phyloP scores from a whole-genome alignment of 2,329 filamentous ascomycete species.

The Orbilia brochopaga region DNA sequence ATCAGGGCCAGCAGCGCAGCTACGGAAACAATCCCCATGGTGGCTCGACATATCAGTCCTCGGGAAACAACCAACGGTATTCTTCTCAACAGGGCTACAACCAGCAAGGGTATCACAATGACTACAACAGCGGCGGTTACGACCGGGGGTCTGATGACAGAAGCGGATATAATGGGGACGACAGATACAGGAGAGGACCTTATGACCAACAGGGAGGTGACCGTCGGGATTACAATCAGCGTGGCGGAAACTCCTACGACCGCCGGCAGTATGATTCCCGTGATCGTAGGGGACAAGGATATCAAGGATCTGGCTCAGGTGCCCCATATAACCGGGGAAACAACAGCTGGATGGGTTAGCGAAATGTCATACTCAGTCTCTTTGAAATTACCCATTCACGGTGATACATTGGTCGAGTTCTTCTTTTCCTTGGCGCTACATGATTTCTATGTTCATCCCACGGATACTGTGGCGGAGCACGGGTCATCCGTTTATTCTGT shows the following conservation, averaged over 20 bases:
- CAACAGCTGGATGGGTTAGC: slow-evolving; percentile 39
- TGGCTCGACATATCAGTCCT: slow-evolving; percentile 32
- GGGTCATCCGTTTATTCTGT: too few relatives aligned
- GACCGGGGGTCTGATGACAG: slow-evolving; percentile 52
- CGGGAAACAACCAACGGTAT: slow-evolving; percentile 44
- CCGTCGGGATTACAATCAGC: slow-evolving; percentile 35
- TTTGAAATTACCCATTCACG: neutral
- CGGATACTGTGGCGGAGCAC: too few relatives aligned
- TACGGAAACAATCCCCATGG: slow-evolving; percentile 19
- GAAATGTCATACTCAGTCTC: neutral
- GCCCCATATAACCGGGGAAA: slow-evolving; percentile 24
- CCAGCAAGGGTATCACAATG: slow-evolving; percentile 21
- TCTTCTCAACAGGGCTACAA: slow-evolving; percentile 18
- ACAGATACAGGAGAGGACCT: slow-evolving; percentile 53
- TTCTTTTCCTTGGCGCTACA: neutral
- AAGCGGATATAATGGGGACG: slow-evolving; percentile 53
- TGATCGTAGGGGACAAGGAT: slow-evolving; percentile 25
- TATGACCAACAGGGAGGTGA: slow-evolving; percentile 52
- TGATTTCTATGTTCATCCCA: neutral
- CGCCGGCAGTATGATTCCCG: slow-evolving; percentile 27
- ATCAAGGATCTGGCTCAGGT: slow-evolving; percentile 26
- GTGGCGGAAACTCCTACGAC: slow-evolving; percentile 16
- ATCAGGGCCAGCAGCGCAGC: slow-evolving; percentile 28
- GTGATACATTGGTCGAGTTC: too few relatives aligned
- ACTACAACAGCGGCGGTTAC: slow-evolving; percentile 51